phyloP scores from a whole-genome alignment of 2,329 filamentous ascomycete genomes.

The Cladosporium sp. region DNA sequence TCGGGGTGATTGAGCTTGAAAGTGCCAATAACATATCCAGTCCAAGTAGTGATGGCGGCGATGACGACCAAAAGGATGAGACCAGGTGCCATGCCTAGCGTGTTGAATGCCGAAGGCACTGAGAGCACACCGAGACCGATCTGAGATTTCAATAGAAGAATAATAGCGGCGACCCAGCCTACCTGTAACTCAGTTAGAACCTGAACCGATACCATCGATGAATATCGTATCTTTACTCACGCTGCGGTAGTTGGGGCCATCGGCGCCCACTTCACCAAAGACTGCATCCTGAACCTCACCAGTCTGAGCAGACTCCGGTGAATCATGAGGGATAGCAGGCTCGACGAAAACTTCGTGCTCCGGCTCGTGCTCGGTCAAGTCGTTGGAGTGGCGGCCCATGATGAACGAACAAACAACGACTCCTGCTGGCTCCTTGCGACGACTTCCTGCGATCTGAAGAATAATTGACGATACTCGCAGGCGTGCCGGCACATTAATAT shows the following conservation, averaged over 20 bases:
- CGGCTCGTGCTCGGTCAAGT: slow-evolving; percentile 3
- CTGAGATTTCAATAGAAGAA: slow-evolving; percentile 45
- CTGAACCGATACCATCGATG: too few relatives aligned
- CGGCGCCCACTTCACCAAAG: slow-evolving; percentile 18
- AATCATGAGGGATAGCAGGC: slow-evolving; percentile 2
- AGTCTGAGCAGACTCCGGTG: background rate
- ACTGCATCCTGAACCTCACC: slow-evolving; percentile 20
- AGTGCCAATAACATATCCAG: slow-evolving; percentile 44
- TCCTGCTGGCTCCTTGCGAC: background rate
- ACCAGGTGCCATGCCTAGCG: slow-evolving; percentile 47
- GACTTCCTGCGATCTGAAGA: slow-evolving; percentile 3
- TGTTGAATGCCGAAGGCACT: slow-evolving; percentile 44
- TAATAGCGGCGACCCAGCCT: slow-evolving; percentile 42
- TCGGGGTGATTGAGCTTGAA: slow-evolving; percentile 53
- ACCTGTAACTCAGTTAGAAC: slow-evolving; percentile 2
- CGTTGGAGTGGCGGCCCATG: slow-evolving; percentile 7
- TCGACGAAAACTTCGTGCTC: slow-evolving; percentile 12
- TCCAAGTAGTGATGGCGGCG: slow-evolving; percentile 47
- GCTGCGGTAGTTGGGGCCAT: slow-evolving; percentile 20
- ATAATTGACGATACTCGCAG: background rate
- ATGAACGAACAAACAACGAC: background rate
- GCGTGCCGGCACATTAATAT: slow-evolving; percentile 1
- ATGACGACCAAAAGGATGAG: slow-evolving; percentile 41
- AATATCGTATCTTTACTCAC: slow-evolving; percentile 22
- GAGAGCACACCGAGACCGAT: slow-evolving; percentile 47